phyloP scores from a whole-genome alignment of 495 filamentous ascomycete genomes.

The Hypomontagnella monticulosa region DNA sequence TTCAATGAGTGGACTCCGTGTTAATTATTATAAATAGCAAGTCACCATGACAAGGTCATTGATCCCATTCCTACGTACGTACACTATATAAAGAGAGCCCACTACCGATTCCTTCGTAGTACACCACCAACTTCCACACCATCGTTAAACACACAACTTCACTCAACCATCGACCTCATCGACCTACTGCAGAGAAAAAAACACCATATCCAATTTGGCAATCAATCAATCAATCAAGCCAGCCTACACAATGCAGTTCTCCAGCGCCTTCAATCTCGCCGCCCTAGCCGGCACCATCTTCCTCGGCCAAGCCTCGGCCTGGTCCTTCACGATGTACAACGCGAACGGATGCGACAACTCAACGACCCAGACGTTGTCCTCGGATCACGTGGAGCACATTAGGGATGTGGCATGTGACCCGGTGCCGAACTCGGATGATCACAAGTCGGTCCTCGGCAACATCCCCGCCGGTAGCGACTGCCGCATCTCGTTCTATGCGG shows the following conservation, averaged over 20 bases:
- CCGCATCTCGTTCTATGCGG: constrained; percentile 20
- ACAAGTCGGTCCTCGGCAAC: constrained; percentile 21
- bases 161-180: neutral
- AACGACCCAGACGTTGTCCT: neutral
- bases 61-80: neutral
- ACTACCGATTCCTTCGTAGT: neutral
- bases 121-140: neutral
- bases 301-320: constrained; percentile 13
- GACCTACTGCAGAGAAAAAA: neutral
- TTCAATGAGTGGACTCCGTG: neutral
- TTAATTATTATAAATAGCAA: neutral
- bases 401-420: constrained; percentile 16
- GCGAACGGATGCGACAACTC: constrained; percentile 18
- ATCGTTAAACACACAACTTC: neutral
- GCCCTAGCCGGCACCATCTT: constrained; percentile 1
- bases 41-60: neutral
- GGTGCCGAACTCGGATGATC: constrained; percentile 14
- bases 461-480: constrained; percentile 22
- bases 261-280: neutral
- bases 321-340: constrained; percentile 30
- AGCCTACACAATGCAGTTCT: constrained; percentile 16
- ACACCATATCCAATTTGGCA: too few species aligned
- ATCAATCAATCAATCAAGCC: neutral
- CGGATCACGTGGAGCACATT: constrained; percentile 12
- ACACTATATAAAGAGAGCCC: neutral